Base-by-base conservation (phyloP, 1,139 yeast species). In the Geotrichum reessii region DNA sequence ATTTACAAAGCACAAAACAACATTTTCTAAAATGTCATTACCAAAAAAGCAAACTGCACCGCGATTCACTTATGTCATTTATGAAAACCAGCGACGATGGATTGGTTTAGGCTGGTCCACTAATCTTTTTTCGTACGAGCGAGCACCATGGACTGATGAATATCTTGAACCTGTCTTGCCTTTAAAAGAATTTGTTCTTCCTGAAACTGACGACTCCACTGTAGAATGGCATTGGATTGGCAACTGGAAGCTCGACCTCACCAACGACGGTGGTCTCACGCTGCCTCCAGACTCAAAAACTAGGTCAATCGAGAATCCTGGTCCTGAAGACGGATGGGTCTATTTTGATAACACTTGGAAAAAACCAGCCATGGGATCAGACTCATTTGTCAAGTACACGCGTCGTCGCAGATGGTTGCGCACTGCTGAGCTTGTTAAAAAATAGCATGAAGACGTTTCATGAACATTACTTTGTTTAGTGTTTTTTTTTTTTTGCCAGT, bases 51-150 rank as follows among this genome's bases (percentile, higher is more conserved):
- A 52, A 24, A 12, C 50, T 19, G 22, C 40, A n/a, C 55, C 55
- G 27, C 77, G 92, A 62, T 93, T 92, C 71, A 90, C 97, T 6
- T 93, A 90, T 71, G 97, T 90, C 2, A 78, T 93, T 19, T 91
- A 85, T 73, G 99, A 93, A 72, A 93, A 93, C 71, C 98, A 93
- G 74, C 83, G 99, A 69, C 84, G 95, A 67, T 93, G 99, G 99
- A 78, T 93, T 50, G 99, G 98, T 11, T 88, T 93, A 66, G 99
- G 99, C 11, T 93, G 99, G 99, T 92, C 99, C 0, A 79, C 95
- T 8, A 91, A 91, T 69, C 78, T 93, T 69, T 78, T 93, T 62
- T 86, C 96, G 42, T 93, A 93, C 71, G 99, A 93, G 72, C 81
- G 99, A 68, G 84, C 96, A 0, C 87, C 98, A 1, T 93, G 98